Evolutionary conservation across 2,329 filamentous ascomycete genomes (phyloP), one percentile per base, ranked within the genome.

Genomic region (Claviceps sp.): DNA sequence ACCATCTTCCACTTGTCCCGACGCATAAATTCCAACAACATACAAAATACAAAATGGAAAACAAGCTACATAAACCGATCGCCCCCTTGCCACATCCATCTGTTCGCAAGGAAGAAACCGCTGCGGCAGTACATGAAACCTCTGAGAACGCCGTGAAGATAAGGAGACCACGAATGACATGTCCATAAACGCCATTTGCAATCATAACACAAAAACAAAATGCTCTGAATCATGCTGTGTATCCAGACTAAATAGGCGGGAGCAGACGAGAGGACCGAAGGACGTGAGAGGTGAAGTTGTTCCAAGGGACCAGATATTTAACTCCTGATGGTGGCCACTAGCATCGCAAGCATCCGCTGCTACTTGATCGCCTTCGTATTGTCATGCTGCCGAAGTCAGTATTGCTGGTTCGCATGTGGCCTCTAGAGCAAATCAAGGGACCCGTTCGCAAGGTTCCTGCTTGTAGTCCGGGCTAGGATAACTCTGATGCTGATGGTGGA

Each of bases 401-500:
- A 34, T 3, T 34, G 1, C 10, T 11, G 10, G 30, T 4, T 58
- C 80, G 77, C 43, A 74, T 67, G 53, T 77, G 74, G 80, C 74
- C 50, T 80, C 77, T 17, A 80, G 77, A 2, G 73, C 71, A 7
- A 72, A 68, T 51, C 71, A 68, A 39, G 67, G 65, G 6, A 74
- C 71, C n/a, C 75, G 70, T 8, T 70, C 67, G 7, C 57, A 57
- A 26, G 61, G 56, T 3, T 70, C 69, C 4, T 66, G 50, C 57
- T 74, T 74, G 54, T 69, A 65, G 6, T 58, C 58, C 37, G 58
- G 58, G 38, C 57, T 58, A 7, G 60, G 60, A 56, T 61, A 72
- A 19, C 6, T 26, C 26, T 30, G 48, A 10, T 30, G 47, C 22
- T 41, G 19, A 1, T 38, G 42, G 6, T 30, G 19, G n/a, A 14